Conservation (phyloP, 1,284 basidiomycete genomes). For the Xerocomus nothofagi region DNA sequence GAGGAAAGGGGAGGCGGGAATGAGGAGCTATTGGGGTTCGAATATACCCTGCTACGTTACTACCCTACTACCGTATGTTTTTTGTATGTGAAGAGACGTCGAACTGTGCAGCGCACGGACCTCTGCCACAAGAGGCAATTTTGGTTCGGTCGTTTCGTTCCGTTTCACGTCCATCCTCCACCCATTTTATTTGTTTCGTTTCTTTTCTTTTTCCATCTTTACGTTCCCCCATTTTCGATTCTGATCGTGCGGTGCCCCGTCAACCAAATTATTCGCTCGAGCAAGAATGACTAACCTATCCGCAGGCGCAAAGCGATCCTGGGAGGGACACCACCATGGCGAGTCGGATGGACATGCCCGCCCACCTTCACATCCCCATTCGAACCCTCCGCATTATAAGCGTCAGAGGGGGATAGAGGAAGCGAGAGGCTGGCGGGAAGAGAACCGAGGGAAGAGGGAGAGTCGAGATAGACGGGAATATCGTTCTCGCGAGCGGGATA, state of each 20-base stretch:
- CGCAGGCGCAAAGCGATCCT: slow-evolving; percentile 79
- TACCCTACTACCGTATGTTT: neutral
- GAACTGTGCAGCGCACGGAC: neutral
- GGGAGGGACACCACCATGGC: slow-evolving; percentile 56
- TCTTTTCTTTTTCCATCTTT: neutral
- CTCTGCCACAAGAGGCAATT: neutral
- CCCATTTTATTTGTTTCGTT: neutral
- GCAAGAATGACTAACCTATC: slow-evolving; percentile 74
- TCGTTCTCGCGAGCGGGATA: slow-evolving; percentile 32
- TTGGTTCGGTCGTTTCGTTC: neutral
- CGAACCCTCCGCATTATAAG: slow-evolving; percentile 39
- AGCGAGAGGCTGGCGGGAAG: slow-evolving; percentile 49
- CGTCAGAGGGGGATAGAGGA: slow-evolving; percentile 55
- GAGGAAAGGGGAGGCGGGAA: neutral
- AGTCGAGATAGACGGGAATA: slow-evolving; percentile 35
- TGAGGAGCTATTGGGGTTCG: neutral
- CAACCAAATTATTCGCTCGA: slow-evolving; percentile 54
- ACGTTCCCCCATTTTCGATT: slow-evolving; percentile 14
- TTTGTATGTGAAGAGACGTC: too few relatives aligned
- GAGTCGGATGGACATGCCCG: slow-evolving; percentile 38
- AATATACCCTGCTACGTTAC: neutral
- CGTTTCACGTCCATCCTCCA: neutral
- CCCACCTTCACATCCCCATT: slow-evolving; percentile 16
- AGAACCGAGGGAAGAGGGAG: slow-evolving; percentile 37
- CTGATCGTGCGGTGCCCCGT: slow-evolving; percentile 79